A percentile compares a stretch with the other conserved stretches of the same genome.
Evolutionary conservation across 306 rosid species (phyloP).

Genomic region (Prunus armeniaca): DNA sequence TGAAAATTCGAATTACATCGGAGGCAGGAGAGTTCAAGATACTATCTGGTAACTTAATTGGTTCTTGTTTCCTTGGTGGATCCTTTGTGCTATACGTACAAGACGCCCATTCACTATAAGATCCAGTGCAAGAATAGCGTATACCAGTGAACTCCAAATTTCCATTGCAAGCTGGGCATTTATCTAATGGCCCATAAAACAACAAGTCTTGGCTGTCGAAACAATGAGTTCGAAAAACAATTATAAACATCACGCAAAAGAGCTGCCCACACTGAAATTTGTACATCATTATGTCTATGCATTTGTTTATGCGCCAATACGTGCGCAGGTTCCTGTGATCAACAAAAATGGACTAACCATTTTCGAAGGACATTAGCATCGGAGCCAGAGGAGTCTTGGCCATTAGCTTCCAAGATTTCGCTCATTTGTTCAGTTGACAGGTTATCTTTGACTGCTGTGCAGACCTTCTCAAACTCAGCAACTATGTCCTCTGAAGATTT

Average conservation of each 20-base stretch:
- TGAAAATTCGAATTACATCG: slow-evolving; percentile 40
- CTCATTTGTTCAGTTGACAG: slow-evolving; percentile 56
- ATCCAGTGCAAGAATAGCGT: slow-evolving; percentile 58
- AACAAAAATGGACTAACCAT: slow-evolving; percentile 40
- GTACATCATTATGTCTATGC: neutral
- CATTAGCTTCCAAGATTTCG: slow-evolving; percentile 59
- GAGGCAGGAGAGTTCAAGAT: slow-evolving; percentile 51
- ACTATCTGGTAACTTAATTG: slow-evolving; percentile 56
- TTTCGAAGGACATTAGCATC: slow-evolving; percentile 37
- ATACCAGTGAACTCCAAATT: slow-evolving; percentile 63
- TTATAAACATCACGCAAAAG: neutral
- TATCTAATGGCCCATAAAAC: slow-evolving; percentile 64
- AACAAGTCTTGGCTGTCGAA: slow-evolving; percentile 72
- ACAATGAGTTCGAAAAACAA: neutral
- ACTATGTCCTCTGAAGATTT: slow-evolving; percentile 29
- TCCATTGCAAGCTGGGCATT: slow-evolving; percentile 67
- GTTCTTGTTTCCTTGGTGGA: slow-evolving; percentile 68
- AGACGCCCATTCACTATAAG: slow-evolving; percentile 74
- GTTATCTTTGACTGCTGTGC: slow-evolving; percentile 44
- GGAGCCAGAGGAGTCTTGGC: slow-evolving; percentile 55
- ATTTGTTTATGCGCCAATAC: neutral
- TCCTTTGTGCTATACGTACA: slow-evolving; percentile 65
- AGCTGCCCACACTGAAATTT: neutral
- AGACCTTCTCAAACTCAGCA: slow-evolving; percentile 55
- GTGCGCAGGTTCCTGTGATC: too few species aligned